phyloP scores from a whole-genome alignment of 2,329 filamentous ascomycete species.

The Pestalotiopsis sp. region DNA sequence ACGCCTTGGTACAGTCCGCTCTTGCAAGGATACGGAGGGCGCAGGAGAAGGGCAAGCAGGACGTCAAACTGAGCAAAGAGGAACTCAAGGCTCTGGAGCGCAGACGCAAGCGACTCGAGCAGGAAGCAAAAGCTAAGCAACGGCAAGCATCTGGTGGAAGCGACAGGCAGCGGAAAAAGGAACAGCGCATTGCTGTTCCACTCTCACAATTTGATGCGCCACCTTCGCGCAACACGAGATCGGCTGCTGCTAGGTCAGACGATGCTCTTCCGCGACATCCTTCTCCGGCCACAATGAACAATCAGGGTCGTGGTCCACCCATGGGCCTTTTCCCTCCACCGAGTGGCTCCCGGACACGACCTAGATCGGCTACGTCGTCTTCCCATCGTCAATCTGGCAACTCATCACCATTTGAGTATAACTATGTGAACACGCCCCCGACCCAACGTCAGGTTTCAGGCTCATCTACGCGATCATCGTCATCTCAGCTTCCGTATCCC shows the following conservation, averaged over 20 bases:
- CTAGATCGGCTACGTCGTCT: conserved; percentile 43
- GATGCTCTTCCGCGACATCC: conserved; percentile 41
- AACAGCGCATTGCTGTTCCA: conserved; percentile 55
- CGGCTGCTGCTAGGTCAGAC: conserved; percentile 30
- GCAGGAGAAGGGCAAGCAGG: conserved; percentile 72
- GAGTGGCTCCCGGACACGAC: conserved; percentile 40
- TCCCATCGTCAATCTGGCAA: conserved; percentile 39
- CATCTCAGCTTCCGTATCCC: conserved; percentile 32
- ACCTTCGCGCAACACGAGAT: conserved; percentile 36
- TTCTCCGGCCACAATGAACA: conserved; percentile 38
- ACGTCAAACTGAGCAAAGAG: conserved; percentile 78
- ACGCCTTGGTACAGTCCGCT: conserved; percentile 75
- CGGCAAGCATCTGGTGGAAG: conserved; percentile 57
- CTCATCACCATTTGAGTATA: conserved; percentile 48
- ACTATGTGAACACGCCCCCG: conserved; percentile 39
- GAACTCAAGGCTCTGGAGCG: conserved; percentile 82
- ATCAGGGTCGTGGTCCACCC: conserved; percentile 43
- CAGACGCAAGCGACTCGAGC: conserved; percentile 61
- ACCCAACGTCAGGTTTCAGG: conserved; percentile 49
- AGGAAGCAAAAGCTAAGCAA: conserved; percentile 43
- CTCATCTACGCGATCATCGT: conserved; percentile 35
- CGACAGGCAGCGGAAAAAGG: conserved; percentile 41
- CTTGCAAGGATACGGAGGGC: conserved; percentile 80
- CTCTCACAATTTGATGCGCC: conserved; percentile 52
- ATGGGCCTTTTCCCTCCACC: conserved; percentile 56